Base-by-base conservation (phyloP, 2,329 filamentous ascomycete species). In the Apiospora saccharicola region DNA sequence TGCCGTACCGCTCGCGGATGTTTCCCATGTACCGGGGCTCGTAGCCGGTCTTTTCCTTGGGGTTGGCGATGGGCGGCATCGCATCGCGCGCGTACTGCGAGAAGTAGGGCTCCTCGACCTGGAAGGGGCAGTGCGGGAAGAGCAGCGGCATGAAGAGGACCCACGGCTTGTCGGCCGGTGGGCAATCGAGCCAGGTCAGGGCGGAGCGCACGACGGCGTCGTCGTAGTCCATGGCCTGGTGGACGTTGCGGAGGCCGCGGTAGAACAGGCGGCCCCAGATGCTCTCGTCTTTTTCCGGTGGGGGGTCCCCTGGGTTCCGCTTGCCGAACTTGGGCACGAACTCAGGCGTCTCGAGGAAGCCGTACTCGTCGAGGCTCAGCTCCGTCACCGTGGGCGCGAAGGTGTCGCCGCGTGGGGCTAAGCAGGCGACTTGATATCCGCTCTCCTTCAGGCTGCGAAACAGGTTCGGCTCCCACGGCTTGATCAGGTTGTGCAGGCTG, bases 71-170 rank as follows among this genome's bases (percentile, higher is more conserved):
- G 3, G 68, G 44, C 0, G 77, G 74, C 57, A 84, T 78, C 1
- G 77, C 70, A 0, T 74, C 69, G 4, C 84, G 80, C 43, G 84
- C 79, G 68, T 87, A 85, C 83, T 85, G 85, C 13, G 81, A 83
- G 71, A 86, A 86, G 71, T 82, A 86, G 0, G 85, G 85, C 75
- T 86, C 84, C 71, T 87, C 85, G 1, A 86, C 84, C 30, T 83
- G 79, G 47, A 86, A 86, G 0, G 84, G 85, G n/a, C 82, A 85
- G 73, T 86, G 83, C 0, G 85, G 83, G 73, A 86, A 85, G 7
- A 84, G 74, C 0, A 85, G 75, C 0, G 84, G 83, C 79, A 86
- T 77, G 71, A 84, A 85, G 0, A 86, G 72, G 0, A 85, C 81
- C 83, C 82, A 85, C 0, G 83, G 83, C 72, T 81, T 81, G 68